Base-by-base conservation (phyloP, 2,329 filamentous ascomycete species). In the Sphaerostilbella broomeana region DNA sequence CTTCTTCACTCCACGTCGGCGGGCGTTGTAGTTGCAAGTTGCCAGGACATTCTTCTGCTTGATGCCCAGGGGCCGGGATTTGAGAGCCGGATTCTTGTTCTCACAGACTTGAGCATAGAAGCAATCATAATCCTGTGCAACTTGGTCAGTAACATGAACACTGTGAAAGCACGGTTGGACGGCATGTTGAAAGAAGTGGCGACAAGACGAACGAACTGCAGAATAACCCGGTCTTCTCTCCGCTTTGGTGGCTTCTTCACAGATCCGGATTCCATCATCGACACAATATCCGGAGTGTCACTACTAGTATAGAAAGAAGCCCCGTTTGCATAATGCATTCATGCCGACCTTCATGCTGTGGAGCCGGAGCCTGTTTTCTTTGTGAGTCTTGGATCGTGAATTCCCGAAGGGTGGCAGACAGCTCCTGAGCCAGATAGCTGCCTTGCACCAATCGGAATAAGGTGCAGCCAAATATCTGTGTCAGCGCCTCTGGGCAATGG, bases 91-190 rank as follows among this genome's bases (percentile, higher is more conserved):
- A 48, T 84, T 79, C 56, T 84, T 82, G 48, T 82, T 81, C 63
- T 95, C 88, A 50, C 92, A 82, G 7, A 92, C 88, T 35, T 87
- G 86, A 16, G 89, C 89, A 60, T 97, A 97, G 69, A 97, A 97
- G 67, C 86, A 94, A 66, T 90, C 86, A 59, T 88, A 86, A 61
- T 86, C 79, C 79, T 83, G 40, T 9, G 12, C 16, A 4, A 30
- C 36, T 18, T 28, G 38, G 43, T 47, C 32, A 53, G 46, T 16
- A 32, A 32, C 4, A 20, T 6, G 6, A n/a, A 3, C 17, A 12
- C 9, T 9, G 11, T 17, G 29, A 5, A 22, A n/a, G n/a, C 18
- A 33, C 18, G 6, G n/a, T n/a, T n/a, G 7, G 18, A 18, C 28
- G 11, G 5, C 25, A 30, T 6, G 25, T 17, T 3, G 20, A 10